Conservation (phyloP, 2,329 filamentous ascomycete genomes). For the Fusarium albosuccineum region DNA sequence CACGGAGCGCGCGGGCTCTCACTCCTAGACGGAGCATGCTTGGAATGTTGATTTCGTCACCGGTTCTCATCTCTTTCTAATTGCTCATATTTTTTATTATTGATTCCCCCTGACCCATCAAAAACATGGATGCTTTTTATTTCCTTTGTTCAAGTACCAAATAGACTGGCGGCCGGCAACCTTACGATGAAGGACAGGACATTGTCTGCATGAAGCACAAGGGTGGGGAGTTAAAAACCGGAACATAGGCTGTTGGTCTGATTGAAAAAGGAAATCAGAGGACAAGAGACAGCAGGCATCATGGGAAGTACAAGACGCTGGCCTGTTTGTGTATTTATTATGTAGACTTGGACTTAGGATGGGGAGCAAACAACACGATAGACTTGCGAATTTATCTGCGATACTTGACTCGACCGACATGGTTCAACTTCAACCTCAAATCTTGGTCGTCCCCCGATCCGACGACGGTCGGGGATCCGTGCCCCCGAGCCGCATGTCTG, state of each 20-base stretch:
- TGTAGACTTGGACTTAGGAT: constrained; percentile 42
- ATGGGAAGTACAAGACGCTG: constrained; percentile 46
- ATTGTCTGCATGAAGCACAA: constrained; percentile 45
- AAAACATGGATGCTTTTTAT: constrained; percentile 36
- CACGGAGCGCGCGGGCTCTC: constrained; percentile 26
- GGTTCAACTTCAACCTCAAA: too few relatives aligned
- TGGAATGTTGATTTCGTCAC: constrained; percentile 35
- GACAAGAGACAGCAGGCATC: constrained; percentile 37
- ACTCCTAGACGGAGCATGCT: constrained; percentile 47
- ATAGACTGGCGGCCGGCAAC: constrained; percentile 48
- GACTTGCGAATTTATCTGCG: constrained; percentile 41
- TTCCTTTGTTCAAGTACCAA: constrained; percentile 44
- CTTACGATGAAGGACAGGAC: constrained; percentile 45
- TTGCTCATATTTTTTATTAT: constrained; percentile 26
- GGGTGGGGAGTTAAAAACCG: constrained; percentile 45
- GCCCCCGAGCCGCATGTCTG: constrained; percentile 9
- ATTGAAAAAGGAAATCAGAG: constrained; percentile 29
- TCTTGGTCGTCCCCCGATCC: too few relatives aligned
- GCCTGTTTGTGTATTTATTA: constrained; percentile 47
- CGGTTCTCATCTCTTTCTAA: constrained; percentile 25
- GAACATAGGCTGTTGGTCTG: constrained; percentile 39
- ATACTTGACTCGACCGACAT: constrained; percentile 7
- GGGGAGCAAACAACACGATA: constrained; percentile 40
- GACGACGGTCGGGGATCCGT: constrained; percentile 2
- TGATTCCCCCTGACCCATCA: constrained; percentile 42